These are phyloP conservation scores for Leccinum huronense DNA, from an alignment of 1,284 basidiomycete genomes.

Conservation along the genomic window DNA sequence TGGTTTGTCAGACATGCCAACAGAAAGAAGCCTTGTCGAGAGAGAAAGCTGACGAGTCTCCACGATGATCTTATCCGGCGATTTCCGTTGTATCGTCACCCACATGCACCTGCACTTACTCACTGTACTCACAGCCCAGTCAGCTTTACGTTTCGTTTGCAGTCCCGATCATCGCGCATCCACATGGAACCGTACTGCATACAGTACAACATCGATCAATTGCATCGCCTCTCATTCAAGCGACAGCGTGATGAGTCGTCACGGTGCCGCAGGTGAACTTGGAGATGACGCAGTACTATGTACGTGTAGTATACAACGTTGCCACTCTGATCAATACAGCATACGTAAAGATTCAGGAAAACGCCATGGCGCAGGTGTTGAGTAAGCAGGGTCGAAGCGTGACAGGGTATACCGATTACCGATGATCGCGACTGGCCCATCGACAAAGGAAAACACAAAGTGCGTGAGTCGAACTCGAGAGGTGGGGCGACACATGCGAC, in stretches of 20 bases:
- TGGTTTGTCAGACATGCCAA: background rate
- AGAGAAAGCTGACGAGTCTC: conserved; percentile 2
- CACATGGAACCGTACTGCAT: background rate
- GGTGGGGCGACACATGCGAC: background rate
- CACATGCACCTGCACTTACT: background rate
- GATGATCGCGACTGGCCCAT: background rate
- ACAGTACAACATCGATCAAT: background rate
- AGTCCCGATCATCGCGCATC: background rate
- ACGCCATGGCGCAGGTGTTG: background rate
- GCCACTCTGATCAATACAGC: background rate
- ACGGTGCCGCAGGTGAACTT: background rate
- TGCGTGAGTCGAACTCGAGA: background rate
- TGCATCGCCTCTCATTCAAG: background rate
- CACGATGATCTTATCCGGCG: background rate
- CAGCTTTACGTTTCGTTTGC: background rate
- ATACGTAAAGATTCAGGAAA: background rate
- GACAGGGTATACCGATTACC: background rate
- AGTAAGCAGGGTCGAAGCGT: background rate
- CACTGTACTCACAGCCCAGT: background rate
- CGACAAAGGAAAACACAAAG: background rate
- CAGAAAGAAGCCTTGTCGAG: background rate
- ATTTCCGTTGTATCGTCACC: background rate
- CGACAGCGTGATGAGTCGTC: background rate
- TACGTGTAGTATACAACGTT: background rate
- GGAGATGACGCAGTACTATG: background rate